Conservation (phyloP, 352 stramenopile species). For the Pythium sukuiense region DNA sequence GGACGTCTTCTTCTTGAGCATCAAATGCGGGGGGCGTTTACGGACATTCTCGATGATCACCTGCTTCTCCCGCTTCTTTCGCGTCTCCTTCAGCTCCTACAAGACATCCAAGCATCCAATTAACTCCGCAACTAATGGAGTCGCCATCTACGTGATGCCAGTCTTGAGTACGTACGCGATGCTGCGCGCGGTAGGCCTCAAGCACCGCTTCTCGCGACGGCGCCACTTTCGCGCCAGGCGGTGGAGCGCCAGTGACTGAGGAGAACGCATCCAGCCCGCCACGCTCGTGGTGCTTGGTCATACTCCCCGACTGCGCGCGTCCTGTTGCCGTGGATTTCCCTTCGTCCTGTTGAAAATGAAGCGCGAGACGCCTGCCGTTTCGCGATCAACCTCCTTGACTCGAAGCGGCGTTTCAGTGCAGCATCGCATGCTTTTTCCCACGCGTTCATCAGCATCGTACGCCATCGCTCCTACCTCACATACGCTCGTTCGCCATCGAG, state of each 20-base stretch:
- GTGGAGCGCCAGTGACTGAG: conserved; percentile 2
- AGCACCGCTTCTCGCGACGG: conserved; percentile 41
- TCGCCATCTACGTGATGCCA: neutral
- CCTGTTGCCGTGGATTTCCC: neutral
- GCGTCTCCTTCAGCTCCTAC: conserved; percentile 43
- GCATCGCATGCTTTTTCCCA: neutral
- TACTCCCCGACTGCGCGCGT: neutral
- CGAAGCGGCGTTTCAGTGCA: conserved; percentile 7
- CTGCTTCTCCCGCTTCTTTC: conserved; percentile 55
- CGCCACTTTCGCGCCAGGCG: neutral
- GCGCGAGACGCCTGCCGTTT: neutral
- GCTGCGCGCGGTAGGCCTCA: conserved; percentile 41
- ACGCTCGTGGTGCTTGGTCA: conserved; percentile 14
- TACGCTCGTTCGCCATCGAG: no score
- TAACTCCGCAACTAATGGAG: neutral
- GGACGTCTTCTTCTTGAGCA: conserved; percentile 32
- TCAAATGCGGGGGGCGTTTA: conserved; percentile 39
- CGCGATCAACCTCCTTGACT: neutral
- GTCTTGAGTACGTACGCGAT: conserved; percentile 29
- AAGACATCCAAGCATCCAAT: neutral
- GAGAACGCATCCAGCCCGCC: conserved; percentile 8
- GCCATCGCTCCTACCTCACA: no score
- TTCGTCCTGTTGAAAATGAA: neutral
- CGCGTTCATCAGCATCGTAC: neutral
- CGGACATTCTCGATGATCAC: conserved; percentile 58